These are phyloP conservation scores for Tephrocybe rancida DNA, from an alignment of 768 basidiomycete genomes.

Conservation along the genomic window DNA sequence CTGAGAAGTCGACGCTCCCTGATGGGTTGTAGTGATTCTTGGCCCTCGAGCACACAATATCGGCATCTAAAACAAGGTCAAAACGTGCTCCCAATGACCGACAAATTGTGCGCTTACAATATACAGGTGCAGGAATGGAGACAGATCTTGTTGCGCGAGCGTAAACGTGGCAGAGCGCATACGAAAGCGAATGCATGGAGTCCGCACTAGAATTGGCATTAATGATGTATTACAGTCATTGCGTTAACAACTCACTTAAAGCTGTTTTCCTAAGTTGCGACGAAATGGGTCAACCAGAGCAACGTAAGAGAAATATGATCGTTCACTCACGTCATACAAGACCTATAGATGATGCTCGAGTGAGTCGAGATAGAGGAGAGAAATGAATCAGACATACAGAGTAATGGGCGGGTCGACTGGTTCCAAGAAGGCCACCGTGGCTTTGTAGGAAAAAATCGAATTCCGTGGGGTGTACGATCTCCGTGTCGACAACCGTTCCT, in stretches of 20 bases:
- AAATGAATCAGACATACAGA: constrained; percentile 35
- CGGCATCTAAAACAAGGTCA: too few species aligned
- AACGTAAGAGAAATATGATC: background rate
- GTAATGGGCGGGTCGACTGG: constrained; percentile 56
- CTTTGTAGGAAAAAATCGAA: constrained; percentile 81
- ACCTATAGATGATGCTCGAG: constrained; percentile 27
- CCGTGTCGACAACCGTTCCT: constrained; percentile 76
- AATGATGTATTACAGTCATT: background rate
- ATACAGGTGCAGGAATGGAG: constrained; percentile 84
- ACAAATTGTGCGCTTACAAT: too few species aligned
- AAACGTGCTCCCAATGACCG: too few species aligned
- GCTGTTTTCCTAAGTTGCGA: constrained; percentile 45
- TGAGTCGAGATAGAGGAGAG: background rate
- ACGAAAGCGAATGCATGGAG: constrained; percentile 69
- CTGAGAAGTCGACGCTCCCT: constrained; percentile 42
- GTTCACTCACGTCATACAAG: constrained; percentile 44
- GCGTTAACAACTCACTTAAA: constrained; percentile 50
- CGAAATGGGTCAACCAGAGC: background rate
- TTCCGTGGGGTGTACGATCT: constrained; percentile 69
- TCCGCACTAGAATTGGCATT: constrained; percentile 46
- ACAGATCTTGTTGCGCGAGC: constrained; percentile 83
- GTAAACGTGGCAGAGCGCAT: constrained; percentile 78
- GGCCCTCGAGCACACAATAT: constrained; percentile 70
- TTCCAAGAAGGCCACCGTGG: constrained; percentile 78
- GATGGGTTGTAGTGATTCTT: constrained; percentile 67